phyloP scores from a whole-genome alignment of 306 rosid species.

The Coriaria nepalensis region DNA sequence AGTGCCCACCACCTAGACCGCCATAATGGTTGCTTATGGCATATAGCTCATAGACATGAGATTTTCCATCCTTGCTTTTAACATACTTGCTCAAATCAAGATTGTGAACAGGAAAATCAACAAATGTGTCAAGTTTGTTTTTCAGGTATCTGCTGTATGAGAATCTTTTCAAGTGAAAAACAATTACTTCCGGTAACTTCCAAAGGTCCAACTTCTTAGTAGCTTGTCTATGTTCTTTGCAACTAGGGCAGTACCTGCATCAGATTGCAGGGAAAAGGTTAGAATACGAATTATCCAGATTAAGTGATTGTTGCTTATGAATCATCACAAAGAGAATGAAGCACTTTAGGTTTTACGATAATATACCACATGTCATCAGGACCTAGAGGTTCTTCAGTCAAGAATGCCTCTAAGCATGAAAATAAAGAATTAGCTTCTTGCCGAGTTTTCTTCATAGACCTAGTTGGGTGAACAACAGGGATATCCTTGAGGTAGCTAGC shows the following conservation, averaged over 20 bases:
- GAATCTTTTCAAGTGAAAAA: constrained; percentile 91
- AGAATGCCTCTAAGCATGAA: constrained; percentile 93
- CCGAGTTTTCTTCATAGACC: constrained; percentile 67
- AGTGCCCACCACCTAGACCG: constrained; percentile 96
- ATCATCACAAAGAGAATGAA: too few relatives aligned
- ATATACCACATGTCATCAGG: constrained; percentile 97
- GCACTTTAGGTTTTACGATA: not conserved
- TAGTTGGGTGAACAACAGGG: constrained; percentile 79
- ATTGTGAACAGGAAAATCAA: constrained; percentile 79
- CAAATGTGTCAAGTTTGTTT: constrained; percentile 92
- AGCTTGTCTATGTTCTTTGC: constrained; percentile 98
- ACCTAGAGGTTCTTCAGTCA: constrained; percentile 95
- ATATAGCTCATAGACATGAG: constrained; percentile 61
- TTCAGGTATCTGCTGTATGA: constrained; percentile 90
- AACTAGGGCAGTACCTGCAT: constrained; percentile 84
- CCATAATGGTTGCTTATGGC: constrained; percentile 98
- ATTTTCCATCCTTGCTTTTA: constrained; percentile 56
- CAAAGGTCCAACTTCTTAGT: constrained; percentile 95
- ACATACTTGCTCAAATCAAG: constrained; percentile 90
- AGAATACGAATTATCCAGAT: too few relatives aligned
- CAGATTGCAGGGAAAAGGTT: not conserved
- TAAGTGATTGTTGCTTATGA: too few relatives aligned
- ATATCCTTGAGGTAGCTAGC: constrained; percentile 71
- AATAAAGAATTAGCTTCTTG: constrained; percentile 93
- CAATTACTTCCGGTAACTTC: constrained; percentile 92